Conservation (phyloP, 345 rosid genomes). For the Boechera stricta region DNA sequence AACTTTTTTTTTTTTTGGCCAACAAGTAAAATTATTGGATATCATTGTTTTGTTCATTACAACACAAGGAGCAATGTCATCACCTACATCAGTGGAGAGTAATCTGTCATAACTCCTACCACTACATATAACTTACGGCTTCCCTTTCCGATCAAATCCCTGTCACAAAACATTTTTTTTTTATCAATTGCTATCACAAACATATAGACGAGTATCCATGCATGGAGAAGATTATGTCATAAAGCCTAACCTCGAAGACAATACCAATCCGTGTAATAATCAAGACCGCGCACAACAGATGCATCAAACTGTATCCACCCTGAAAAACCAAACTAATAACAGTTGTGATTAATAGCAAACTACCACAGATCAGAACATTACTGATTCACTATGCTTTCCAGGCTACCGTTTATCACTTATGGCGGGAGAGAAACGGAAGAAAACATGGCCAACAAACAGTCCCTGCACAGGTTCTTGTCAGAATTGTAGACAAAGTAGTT, state of each 20-base stretch:
- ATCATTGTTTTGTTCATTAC: no score
- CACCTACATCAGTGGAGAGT: slow-evolving; percentile 91
- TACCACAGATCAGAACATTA: no score
- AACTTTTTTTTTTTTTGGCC: no score
- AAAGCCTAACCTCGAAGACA: slow-evolving; percentile 85
- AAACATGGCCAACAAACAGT: no score
- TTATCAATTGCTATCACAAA: neutral
- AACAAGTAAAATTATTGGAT: no score
- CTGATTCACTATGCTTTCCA: no score
- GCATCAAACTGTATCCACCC: slow-evolving; percentile 99
- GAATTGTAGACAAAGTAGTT: no score
- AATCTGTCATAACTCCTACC: slow-evolving; percentile 88
- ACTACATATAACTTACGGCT: slow-evolving; percentile 90
- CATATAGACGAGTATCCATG: neutral
- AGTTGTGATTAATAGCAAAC: no score
- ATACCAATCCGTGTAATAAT: slow-evolving; percentile 87
- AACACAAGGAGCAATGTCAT: slow-evolving; percentile 89
- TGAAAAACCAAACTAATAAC: slow-evolving; percentile 62
- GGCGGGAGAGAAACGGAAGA: no score
- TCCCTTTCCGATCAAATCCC: slow-evolving; percentile 89
- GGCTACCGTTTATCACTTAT: no score
- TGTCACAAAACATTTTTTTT: slow-evolving; percentile 24
- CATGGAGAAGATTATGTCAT: neutral
- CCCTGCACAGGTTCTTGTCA: no score
- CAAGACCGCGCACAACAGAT: slow-evolving; percentile 94